Conservation (phyloP, 331 rosid genomes). For the Quercus lobata region DNA sequence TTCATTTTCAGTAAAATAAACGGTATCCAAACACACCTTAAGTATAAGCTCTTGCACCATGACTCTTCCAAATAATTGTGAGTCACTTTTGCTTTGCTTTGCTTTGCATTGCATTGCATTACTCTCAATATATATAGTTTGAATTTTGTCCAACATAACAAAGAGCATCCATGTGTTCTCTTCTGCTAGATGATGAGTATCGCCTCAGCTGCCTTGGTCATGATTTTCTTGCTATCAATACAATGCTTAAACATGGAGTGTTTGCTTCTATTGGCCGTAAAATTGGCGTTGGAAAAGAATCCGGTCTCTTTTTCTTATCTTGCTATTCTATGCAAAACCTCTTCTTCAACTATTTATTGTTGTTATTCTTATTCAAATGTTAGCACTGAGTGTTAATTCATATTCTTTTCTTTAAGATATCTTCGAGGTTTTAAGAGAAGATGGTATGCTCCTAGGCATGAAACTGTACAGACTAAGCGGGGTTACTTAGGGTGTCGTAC, state of each 20-base stretch:
- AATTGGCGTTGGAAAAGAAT: constrained; percentile 81
- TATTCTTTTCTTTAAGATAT: constrained; percentile 42
- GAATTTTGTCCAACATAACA: too few relatives aligned
- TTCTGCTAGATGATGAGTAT: constrained; percentile 64
- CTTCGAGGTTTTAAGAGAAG: constrained; percentile 75
- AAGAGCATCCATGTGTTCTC: background rate
- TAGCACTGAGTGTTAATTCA: too few relatives aligned
- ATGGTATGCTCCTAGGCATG: constrained; percentile 66
- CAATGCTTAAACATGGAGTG: constrained; percentile 73
- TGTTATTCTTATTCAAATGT: too few relatives aligned
- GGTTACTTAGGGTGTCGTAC: constrained; percentile 73
- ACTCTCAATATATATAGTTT: background rate
- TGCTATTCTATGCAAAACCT: background rate
- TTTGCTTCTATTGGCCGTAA: constrained; percentile 70
- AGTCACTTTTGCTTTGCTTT: constrained; percentile 15
- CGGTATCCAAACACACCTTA: background rate
- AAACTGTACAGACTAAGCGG: constrained; percentile 81
- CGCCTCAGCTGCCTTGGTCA: constrained; percentile 79
- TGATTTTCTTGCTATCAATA: constrained; percentile 82
- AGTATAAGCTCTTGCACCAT: constrained; percentile 71
- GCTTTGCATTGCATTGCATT: background rate
- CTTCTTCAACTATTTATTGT: background rate
- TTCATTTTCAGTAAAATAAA: too few relatives aligned
- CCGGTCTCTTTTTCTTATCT: constrained; percentile 36
- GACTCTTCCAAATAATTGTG: constrained; percentile 67